Base-by-base conservation (phyloP, 2,329 filamentous ascomycete genomes). In the Neonectria hederae region DNA sequence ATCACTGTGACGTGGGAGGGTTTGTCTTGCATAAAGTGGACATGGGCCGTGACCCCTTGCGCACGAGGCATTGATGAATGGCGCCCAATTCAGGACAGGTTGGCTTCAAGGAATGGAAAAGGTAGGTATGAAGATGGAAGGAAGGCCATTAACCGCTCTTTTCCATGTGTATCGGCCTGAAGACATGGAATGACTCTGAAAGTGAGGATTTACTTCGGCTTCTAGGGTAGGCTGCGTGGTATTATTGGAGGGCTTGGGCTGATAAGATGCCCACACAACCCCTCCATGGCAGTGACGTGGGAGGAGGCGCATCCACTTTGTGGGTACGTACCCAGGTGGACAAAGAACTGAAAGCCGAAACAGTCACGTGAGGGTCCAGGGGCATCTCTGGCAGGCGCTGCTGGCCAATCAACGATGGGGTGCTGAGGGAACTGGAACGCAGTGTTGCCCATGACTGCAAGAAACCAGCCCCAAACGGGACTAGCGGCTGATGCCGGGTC, bases 401-500 rank as follows among this genome's bases (percentile, higher is more conserved):
- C 46, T 30, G 40, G 30, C 60, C 60, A 63, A 63, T 58, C 60
- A 74, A 65, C 65, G 66, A 71, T 68, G 70, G 66, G 63, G 67
- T 61, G 56, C 11, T 48, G 32, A 49, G 65, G 43, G 61, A 72
- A 63, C 59, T 52, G 65, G 58, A 63, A 55, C 59, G 66, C 66
- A 54, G 54, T 75, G 75, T 76, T 76, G 75, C 75, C 74, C 72
- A 76, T 76, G 74, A 74, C 69, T 75, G 72, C 74, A 65, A 75
- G 24, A 35, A 22, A 38, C 75, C 55, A 71, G 59, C 8, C 73
- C 71, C 2, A 30, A 72, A 65, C 7, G 19, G 62, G 75, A 8
- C 58, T 71, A 69, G 71, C 54, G 62, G 55, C 54, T 54, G 52
- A 65, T 68, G 66, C 64, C 61, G 66, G 65, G 59, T 62, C 65